Evolutionary conservation across 2,329 filamentous ascomycete genomes (phyloP), one percentile per base, ranked within the genome.

Genomic region (Aureobasidium musti): DNA sequence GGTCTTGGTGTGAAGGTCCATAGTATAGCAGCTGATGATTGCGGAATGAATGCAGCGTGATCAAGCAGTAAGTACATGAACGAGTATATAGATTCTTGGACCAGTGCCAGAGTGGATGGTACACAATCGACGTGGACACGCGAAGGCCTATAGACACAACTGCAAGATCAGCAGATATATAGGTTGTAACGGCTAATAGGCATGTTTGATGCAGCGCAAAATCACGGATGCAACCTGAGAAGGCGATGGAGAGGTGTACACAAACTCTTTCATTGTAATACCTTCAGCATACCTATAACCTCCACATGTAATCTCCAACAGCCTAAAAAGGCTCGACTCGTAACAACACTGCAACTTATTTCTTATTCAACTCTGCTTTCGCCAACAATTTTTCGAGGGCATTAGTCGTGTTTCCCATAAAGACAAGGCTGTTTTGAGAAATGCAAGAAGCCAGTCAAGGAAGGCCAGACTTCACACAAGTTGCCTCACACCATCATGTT

Each of bases 371-470:
- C 23, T 53, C 47, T 19, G 33, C 37, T 8, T 8, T 33, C 11
- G 30, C 47, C 60, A 65, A 39, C 23, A 35, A 37, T 37, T 56
- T 63, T 35, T 23, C 28, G 28, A 43, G 60, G 64, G 43, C 64
- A 54, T 66, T 53, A 66, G 53, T 66, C 64, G 54, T 66, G 56
- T 53, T 60, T 60, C 47, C 54, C 43, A 37, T 61, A 53, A 39
- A 53, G 64, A 53, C 64, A 61, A 53, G 47, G 53, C 33, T 52
- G 50, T 10, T 52, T 37, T 37, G 49, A 54, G 17, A 33, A 45
- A 45, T 17, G n/a, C 50, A 30, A 39, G 49, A 47, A 47, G 61
- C 39, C 49, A 30, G 28, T 53, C 49, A 49, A 53, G 37, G 10
- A 35, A 63, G 33, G 60, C 50, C 60, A 63, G 33, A 19, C 59